Evolutionary conservation across 2,329 filamentous ascomycete species (phyloP), one percentile per base, ranked within the genome.

Genomic region (Trichoderma cornu-damae): DNA sequence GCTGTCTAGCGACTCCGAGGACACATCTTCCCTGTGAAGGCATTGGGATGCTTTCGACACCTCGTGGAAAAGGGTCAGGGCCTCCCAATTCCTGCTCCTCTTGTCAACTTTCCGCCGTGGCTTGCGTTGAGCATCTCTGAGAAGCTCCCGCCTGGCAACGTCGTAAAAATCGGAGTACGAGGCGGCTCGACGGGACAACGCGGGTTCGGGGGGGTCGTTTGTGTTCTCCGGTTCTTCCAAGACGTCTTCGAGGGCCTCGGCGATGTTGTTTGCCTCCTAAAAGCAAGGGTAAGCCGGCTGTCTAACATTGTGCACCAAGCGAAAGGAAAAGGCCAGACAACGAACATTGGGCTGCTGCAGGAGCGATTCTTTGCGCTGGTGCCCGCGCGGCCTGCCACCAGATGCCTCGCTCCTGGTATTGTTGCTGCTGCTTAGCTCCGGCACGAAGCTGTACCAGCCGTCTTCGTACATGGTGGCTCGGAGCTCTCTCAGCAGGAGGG

Each of bases 371-470:
- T 81, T 84, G 59, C 88, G 83, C 62, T 80, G 81, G 67, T 88
- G 87, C 50, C 79, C 79, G 43, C 77, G 64, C 47, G 72, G 66
- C 57, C 77, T 73, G 30, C 66, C 67, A 38, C 77, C 73, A 22
- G 75, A 72, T 42, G 75, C 65, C n/a, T 74, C 73, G 60, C 75
- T 75, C 64, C 78, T 80, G 62, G 79, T 74, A 58, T 79, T 74
- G 60, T 75, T 76, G 64, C 78, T 80, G 62, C 79, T 75, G 58
- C 79, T 74, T 54, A 81, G 73, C 56, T 87, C 83, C 24, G 87
- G 82, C 62, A 89, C 83, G 68, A 90, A 86, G 69, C 81, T 89
- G 74, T 92, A 90, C 88, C 89, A 93, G 28, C 87, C 85, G 72
- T 93, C 89, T 72, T 93, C 89, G 71, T 89, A 89, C 87, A 90